Base-by-base conservation (phyloP, 768 basidiomycete genomes). In the Dentipellis fragilis region DNA sequence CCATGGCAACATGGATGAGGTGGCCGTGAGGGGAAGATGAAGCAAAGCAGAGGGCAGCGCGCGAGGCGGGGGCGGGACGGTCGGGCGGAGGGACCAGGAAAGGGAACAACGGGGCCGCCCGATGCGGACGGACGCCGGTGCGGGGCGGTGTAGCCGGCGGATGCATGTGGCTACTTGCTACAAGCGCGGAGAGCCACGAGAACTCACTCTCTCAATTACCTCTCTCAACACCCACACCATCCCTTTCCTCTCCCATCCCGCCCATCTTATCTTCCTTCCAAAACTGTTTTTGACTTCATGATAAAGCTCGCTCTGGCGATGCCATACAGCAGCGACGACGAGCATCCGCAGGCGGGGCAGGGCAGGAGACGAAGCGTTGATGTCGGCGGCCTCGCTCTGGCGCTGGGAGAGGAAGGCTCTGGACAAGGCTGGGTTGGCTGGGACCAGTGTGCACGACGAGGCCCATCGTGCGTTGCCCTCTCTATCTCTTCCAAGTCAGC, bases 361-460 rank as follows among this genome's bases (percentile, higher is more conserved):
- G 51, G 65, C 38, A 71, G 80, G 57, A 75, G 93, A 53, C 74
- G 89, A 49, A 93, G 89, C 66, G 91, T 93, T 55, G 93, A 97
- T 69, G 79, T 90, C 45, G 93, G 93, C 11, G 93, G 93, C 35
- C 78, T 97, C 57, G 82, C 85, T 56, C 83, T 92, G 50, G 91
- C 92, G 0, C 79, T 88, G 51, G 75, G 72, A 56, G 80, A 79
- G 60, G 72, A 68, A 49, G 80, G 79, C 45, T 72, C 79, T 57
- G 85, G 89, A 23, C 79, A 81, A 63, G 87, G 87, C 38, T 87
- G 89, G 86, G 77, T 83, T 40, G 75, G 80, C 45, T 74, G 79
- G 75, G 78, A 78, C 49, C 72, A 79, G 66, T 64, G 71, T 51
- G 62, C 79, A 62, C 49, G 73, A 67, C 70, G 74, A 73, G 65